Conservation (phyloP, 495 filamentous ascomycete genomes). For the Chaetomium cochliodes region DNA sequence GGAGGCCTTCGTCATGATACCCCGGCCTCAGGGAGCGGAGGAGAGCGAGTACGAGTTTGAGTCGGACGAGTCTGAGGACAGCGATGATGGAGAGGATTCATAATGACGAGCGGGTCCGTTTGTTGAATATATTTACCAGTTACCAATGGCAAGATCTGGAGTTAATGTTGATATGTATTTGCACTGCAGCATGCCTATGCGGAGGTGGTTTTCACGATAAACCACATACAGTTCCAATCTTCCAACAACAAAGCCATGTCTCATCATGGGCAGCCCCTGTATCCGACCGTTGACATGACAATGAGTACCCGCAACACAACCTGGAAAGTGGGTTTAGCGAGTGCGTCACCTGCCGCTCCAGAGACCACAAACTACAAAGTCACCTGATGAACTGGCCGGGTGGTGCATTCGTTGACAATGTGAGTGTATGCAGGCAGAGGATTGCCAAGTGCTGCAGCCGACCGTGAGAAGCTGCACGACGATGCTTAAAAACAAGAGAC, state of each 20-base stretch:
- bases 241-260: neutral
- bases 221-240: too few relatives aligned
- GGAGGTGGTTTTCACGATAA: too few relatives aligned
- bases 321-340: too few relatives aligned
- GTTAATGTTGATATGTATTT: neutral
- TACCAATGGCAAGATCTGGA: neutral
- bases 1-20: constrained; percentile 79
- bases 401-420: neutral
- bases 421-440: neutral
- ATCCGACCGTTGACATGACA: neutral
- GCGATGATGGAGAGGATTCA: constrained; percentile 40
- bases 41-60: constrained; percentile 52
- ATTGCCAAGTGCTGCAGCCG: neutral
- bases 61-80: constrained; percentile 43
- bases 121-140: neutral
- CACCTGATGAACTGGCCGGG: neutral
- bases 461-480: neutral
- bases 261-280: neutral
- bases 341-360: too few relatives aligned
- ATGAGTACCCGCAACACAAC: neutral
- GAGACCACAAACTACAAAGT: neutral
- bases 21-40: constrained; percentile 48
- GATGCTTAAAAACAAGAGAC: too few relatives aligned
- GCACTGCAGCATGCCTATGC: too few relatives aligned
- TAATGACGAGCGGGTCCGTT: neutral